phyloP scores from a whole-genome alignment of 345 rosid species.

The Barbarea vulgaris region DNA sequence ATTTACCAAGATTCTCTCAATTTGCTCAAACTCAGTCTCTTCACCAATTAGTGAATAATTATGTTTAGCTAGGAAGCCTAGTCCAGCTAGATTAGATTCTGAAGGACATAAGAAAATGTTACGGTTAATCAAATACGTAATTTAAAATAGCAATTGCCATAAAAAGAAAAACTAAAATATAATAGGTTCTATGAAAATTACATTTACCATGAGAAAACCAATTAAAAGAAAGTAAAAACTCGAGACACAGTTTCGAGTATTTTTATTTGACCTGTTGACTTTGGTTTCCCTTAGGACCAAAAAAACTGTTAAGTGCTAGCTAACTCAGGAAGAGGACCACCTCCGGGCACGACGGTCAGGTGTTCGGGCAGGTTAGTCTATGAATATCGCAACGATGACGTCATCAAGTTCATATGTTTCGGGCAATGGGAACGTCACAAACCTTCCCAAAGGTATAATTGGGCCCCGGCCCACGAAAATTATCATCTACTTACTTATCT shows the following conservation, averaged over 20 bases:
- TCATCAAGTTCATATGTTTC: conserved; percentile 25
- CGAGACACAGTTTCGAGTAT: conserved; percentile 30
- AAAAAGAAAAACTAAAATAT: background rate
- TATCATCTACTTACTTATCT: background rate
- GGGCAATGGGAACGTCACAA: conserved; percentile 34
- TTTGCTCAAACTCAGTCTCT: conserved; percentile 40
- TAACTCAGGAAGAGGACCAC: conserved; percentile 27
- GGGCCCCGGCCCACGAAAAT: conserved; percentile 45
- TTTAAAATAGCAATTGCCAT: background rate
- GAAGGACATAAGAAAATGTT: background rate
- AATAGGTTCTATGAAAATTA: background rate
- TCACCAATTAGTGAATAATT: conserved; percentile 35
- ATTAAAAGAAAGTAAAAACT: background rate
- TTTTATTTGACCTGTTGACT: conserved; percentile 41
- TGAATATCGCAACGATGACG: conserved; percentile 32
- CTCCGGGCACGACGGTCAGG: conserved; percentile 38
- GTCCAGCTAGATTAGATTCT: conserved; percentile 20
- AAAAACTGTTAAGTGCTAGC: conserved; percentile 25
- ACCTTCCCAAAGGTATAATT: conserved; percentile 19
- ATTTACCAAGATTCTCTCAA: conserved; percentile 45
- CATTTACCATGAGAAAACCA: conserved; percentile 1
- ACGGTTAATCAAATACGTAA: background rate
- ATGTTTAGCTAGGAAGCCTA: conserved; percentile 31
- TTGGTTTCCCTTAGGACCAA: conserved; percentile 25
- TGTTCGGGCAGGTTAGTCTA: conserved; percentile 34